Conservation (phyloP, 805 yeast species). For the Hermanozyma aechmeae region DNA sequence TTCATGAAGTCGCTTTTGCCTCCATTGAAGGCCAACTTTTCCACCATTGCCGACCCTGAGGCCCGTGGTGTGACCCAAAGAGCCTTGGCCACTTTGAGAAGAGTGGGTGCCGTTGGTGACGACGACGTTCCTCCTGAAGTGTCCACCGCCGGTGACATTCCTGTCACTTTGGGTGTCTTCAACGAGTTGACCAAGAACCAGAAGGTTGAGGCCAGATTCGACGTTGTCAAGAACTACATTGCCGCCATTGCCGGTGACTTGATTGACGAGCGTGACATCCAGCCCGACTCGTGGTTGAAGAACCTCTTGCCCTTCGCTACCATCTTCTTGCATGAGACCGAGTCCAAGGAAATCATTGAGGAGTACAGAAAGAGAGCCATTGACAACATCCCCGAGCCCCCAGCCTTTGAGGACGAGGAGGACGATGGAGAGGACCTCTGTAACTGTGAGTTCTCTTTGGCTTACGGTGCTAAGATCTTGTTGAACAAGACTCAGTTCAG, state of each 20-base stretch:
- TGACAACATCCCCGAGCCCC: constrained; percentile 96
- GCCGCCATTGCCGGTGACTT: constrained; percentile 98
- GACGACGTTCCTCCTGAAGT: constrained; percentile 92
- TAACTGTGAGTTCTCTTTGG: constrained; percentile 99
- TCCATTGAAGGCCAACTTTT: constrained; percentile 86
- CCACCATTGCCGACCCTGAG: constrained; percentile 99
- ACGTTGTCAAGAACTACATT: constrained; percentile 66
- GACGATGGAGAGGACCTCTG: constrained; percentile 99
- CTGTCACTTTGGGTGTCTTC: constrained; percentile 79
- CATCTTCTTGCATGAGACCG: constrained; percentile 87
- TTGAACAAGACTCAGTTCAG: constrained; percentile 99
- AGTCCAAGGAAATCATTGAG: constrained; percentile 84
- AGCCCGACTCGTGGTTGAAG: constrained; percentile 85
- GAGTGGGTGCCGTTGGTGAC: constrained; percentile 95
- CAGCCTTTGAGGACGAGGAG: constrained; percentile 91
- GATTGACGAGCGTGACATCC: constrained; percentile 93
- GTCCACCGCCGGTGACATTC: constrained; percentile 96
- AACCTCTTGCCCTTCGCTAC: constrained; percentile 90
- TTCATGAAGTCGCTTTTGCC: constrained; percentile 94
- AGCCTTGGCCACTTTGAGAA: constrained; percentile 93
- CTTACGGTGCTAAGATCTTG: constrained; percentile 99
- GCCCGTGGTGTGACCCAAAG: constrained; percentile 98
- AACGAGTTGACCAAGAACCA: constrained; percentile 59
- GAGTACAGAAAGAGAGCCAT: constrained; percentile 93
- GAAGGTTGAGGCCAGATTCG: constrained; percentile 71